phyloP scores from a whole-genome alignment of 306 rosid genomes.

The Crotalaria pallida region DNA sequence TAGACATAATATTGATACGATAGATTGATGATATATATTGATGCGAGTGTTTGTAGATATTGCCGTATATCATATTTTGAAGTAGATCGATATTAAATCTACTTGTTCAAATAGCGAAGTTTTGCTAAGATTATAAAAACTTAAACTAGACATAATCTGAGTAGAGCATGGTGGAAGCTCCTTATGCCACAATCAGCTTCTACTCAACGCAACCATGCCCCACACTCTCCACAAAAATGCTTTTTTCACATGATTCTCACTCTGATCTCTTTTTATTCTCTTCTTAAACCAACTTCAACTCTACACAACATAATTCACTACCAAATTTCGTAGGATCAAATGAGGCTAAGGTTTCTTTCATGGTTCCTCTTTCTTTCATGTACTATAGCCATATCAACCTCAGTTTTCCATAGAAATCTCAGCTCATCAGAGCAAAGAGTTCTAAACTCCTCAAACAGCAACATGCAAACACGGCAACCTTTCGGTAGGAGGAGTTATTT shows the following conservation, averaged over 20 bases:
- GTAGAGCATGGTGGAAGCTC: background rate
- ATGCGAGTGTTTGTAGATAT: no score
- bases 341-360: background rate
- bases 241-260: background rate
- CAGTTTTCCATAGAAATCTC: background rate
- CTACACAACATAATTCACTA: background rate
- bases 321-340: no score
- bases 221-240: background rate
- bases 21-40: no score
- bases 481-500: background rate
- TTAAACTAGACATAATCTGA: background rate
- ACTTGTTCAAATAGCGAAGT: background rate
- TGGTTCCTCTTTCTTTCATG: background rate
- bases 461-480: background rate
- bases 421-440: background rate
- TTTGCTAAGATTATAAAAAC: no score
- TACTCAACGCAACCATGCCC: constrained; percentile 11
- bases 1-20: no score
- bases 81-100: no score
- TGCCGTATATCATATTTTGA: no score
- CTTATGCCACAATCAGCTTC: background rate
- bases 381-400: constrained; percentile 2
- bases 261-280: background rate
- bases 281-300: background rate
- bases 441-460: background rate